Conservation (phyloP, 768 basidiomycete genomes). For the Phylloporus sp. region DNA sequence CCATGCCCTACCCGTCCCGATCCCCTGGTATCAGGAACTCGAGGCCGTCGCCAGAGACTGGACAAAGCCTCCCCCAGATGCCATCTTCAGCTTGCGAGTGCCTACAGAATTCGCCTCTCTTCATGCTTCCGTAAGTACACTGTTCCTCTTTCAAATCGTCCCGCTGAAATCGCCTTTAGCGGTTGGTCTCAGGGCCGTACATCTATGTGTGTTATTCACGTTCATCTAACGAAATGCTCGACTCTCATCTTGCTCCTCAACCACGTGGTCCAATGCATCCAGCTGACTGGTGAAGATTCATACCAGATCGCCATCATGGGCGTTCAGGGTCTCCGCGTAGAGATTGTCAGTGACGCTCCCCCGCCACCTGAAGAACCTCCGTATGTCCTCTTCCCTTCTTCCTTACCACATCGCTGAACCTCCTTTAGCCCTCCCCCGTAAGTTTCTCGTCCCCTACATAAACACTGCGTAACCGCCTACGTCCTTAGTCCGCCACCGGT, state of each 20-base stretch:
- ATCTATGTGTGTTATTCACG: conserved; percentile 60
- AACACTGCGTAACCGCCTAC: conserved; percentile 1
- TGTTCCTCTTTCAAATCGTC: conserved; percentile 8
- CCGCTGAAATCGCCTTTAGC: conserved; percentile 41
- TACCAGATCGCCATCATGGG: conserved; percentile 87
- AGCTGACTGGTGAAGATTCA: conserved; percentile 84
- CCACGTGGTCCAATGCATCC: conserved; percentile 20
- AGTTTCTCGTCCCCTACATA: conserved; percentile 25
- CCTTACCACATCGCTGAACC: conserved; percentile 8
- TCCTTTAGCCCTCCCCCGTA: conserved; percentile 46
- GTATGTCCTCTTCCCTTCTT: conserved; percentile 36
- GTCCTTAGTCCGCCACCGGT: conserved; percentile 58
- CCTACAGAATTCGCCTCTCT: conserved; percentile 87
- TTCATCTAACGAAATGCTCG: conserved; percentile 4
- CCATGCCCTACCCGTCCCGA: background rate
- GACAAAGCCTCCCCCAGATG: conserved; percentile 83
- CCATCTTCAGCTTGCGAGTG: conserved; percentile 68
- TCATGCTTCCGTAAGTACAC: conserved; percentile 67
- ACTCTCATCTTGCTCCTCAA: conserved; percentile 11
- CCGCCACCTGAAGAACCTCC: conserved; percentile 83
- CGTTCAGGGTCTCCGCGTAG: conserved; percentile 77
- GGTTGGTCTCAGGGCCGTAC: conserved; percentile 76
- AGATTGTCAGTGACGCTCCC: conserved; percentile 81
- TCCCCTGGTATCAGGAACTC: conserved; percentile 55
- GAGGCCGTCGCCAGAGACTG: conserved; percentile 78